A percentile compares a stretch with the other conserved stretches of the same genome.
These are phyloP conservation scores for Microcyclosporella mali DNA, from an alignment of 2,329 filamentous ascomycete genomes.

Conservation along the genomic window DNA sequence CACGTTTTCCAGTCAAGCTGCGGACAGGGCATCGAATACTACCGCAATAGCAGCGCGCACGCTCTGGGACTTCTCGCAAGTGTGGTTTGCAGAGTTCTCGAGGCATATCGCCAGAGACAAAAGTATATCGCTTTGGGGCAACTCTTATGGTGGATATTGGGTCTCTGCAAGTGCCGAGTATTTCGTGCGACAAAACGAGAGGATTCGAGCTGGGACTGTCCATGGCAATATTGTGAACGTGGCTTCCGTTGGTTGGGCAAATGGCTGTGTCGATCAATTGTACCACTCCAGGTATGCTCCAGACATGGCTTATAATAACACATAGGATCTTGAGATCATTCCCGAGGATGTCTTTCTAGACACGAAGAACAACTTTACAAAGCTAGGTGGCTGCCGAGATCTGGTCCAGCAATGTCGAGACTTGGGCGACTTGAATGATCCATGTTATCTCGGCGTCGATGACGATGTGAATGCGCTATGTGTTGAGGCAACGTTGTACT, in stretches of 20 bases:
- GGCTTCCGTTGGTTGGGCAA: conserved; percentile 58
- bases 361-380: conserved; percentile 39
- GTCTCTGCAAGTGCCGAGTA: conserved; percentile 54
- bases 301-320: conserved; percentile 55
- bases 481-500: conserved; percentile 15
- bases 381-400: conserved; percentile 44
- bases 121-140: conserved; percentile 17
- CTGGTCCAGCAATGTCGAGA: conserved; percentile 47
- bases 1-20: conserved; percentile 16
- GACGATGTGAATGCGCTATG: conserved; percentile 39
- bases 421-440: conserved; percentile 44
- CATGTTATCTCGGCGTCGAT: conserved; percentile 40
- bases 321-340: conserved; percentile 56
- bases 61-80: conserved; percentile 58
- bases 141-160: conserved; percentile 50
- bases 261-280: conserved; percentile 59
- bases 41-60: conserved; percentile 31
- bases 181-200: conserved; percentile 55
- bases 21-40: conserved; percentile 12
- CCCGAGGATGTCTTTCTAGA: conserved; percentile 37
- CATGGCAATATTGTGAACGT: conserved; percentile 49
- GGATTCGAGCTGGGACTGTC: conserved; percentile 36
- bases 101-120: conserved; percentile 14
- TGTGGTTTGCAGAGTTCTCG: conserved; percentile 33
- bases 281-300: conserved; percentile 43